Percentiles rank a stretch among this genome's conserved stretches.
phyloP scores from a whole-genome alignment of 441 rosid genomes.

The Syzygium malaccense region DNA sequence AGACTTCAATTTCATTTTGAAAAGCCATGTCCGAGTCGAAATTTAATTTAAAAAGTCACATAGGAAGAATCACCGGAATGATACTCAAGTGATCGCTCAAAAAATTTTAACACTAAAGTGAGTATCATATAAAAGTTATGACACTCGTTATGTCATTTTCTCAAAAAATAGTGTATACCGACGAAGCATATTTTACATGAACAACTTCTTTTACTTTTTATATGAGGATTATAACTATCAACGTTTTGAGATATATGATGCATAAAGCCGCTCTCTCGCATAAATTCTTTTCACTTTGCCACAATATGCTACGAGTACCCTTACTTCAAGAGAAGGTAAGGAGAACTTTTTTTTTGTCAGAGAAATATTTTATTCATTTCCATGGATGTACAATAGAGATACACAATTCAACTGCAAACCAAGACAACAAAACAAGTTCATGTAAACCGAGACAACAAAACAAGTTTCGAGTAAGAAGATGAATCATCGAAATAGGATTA shows the following conservation, averaged over 20 bases:
- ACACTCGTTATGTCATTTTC: fast-evolving
- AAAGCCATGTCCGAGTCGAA: neutral
- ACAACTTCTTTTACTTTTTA: neutral
- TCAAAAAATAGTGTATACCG: no score
- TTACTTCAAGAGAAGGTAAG: neutral
- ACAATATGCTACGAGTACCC: neutral
- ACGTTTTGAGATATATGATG: neutral
- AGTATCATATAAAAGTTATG: fast-evolving
- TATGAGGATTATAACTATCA: neutral
- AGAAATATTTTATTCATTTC: no score
- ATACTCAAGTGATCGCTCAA: neutral
- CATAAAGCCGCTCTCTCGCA: neutral
- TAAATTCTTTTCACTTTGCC: neutral
- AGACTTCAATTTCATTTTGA: neutral
- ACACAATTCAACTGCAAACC: no score
- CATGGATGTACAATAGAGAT: no score
- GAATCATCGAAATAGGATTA: no score
- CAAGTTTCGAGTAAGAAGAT: no score
- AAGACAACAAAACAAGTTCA: no score
- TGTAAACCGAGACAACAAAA: no score
- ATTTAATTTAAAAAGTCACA: neutral
- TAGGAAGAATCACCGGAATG: neutral
- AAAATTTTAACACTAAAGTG: fast-evolving
- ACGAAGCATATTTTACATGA: neutral
- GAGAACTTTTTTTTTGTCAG: no score